A percentile compares a stretch with the other conserved stretches of the same genome.
Evolutionary conservation across 2,329 filamentous ascomycete genomes (phyloP).

Genomic region (Colletotrichum caudatum): DNA sequence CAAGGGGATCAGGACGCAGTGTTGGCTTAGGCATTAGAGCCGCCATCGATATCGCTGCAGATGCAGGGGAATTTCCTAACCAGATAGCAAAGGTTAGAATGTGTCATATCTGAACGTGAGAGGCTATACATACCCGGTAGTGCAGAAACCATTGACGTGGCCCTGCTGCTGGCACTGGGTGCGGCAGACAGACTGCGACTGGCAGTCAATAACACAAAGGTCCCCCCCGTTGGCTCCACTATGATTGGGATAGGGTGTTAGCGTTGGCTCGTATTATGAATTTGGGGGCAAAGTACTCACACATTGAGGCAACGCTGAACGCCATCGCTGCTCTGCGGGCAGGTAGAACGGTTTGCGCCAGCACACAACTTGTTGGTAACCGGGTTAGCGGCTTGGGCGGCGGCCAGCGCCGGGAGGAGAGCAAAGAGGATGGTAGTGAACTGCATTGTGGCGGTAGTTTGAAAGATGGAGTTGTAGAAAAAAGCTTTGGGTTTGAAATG

Average conservation of each 20-base stretch:
- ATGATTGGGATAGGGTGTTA: neutral
- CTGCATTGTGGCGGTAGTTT: neutral
- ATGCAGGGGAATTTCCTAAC: neutral
- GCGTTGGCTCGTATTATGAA: neutral
- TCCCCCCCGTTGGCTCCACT: rapidly evolving
- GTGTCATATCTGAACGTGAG: too few species aligned
- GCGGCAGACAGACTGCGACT: neutral
- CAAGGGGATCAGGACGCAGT: too few species aligned
- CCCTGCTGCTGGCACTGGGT: neutral
- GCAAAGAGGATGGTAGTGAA: neutral
- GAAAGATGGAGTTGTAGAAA: neutral
- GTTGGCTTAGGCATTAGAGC: too few species aligned
- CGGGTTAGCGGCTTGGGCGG: neutral
- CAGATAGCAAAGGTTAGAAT: neutral
- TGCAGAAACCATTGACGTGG: neutral
- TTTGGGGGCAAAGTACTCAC: neutral
- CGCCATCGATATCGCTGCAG: neutral
- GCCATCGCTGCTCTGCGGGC: neutral
- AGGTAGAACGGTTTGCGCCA: rapidly evolving
- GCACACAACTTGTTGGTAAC: neutral
- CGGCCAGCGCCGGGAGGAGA: neutral
- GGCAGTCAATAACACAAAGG: neutral
- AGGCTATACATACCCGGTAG: neutral
- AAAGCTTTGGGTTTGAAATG: neutral
- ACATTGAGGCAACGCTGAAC: neutral